Conservation (phyloP, 1,139 yeast genomes). For the Barnettozyma hawaiiensis region DNA sequence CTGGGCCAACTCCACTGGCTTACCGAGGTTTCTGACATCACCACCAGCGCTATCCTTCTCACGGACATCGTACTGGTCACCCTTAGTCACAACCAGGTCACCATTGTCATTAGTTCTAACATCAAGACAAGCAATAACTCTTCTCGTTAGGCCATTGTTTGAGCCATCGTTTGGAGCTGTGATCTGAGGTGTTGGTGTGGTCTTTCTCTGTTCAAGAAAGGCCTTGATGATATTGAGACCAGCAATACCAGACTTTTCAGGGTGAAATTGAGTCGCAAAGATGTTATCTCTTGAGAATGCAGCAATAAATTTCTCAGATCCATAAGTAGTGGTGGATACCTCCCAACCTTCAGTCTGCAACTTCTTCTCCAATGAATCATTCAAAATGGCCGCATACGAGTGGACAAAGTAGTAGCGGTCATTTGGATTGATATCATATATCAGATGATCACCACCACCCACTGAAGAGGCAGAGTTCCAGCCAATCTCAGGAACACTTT, state of each 20-base stretch:
- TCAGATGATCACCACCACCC: conserved; percentile 24
- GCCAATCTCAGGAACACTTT: conserved; percentile 94
- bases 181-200: conserved; percentile 25
- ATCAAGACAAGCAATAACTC: conserved; percentile 92
- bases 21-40: conserved; percentile 84
- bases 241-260: conserved; percentile 91
- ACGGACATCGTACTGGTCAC: conserved; percentile 95
- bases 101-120: conserved; percentile 94
- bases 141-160: conserved; percentile 70
- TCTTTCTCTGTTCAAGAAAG: conserved; percentile 53
- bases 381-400: conserved; percentile 74
- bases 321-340: conserved; percentile 67
- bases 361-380: conserved; percentile 30
- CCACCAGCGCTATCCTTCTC: conserved; percentile 50
- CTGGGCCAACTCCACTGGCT: conserved; percentile 91
- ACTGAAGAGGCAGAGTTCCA: conserved; percentile 59
- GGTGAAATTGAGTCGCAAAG: conserved; percentile 96
- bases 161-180: conserved; percentile 40
- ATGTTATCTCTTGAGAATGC: conserved; percentile 70
- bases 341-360: conserved; percentile 64
- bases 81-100: conserved; percentile 93
- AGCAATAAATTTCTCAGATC: conserved; percentile 78
- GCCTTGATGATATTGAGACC: conserved; percentile 73
- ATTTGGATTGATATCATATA: conserved; percentile 58
- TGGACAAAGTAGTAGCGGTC: conserved; percentile 90